Conservation (phyloP, 106 monocot species). For the Triglochin maritima region DNA sequence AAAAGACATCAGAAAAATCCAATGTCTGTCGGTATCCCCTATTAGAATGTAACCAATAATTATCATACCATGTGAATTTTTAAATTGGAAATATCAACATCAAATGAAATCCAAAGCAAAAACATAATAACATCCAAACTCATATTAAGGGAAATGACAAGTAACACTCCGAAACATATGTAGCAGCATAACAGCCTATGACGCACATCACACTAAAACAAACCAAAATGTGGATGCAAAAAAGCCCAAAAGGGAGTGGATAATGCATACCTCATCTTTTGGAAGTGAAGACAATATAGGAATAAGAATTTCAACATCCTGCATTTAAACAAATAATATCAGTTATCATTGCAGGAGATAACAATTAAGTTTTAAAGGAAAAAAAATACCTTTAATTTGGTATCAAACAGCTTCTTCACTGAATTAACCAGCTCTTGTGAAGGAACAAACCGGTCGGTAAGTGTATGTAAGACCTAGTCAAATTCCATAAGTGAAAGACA, state of each 20-base stretch:
- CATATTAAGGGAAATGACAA: too few species aligned
- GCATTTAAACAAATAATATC: slow-evolving; percentile 23
- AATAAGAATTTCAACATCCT: slow-evolving; percentile 81
- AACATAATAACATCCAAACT: too few species aligned
- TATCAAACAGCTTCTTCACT: slow-evolving; percentile 52
- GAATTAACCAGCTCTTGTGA: slow-evolving; percentile 60
- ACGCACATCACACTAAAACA: too few species aligned
- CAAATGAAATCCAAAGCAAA: too few species aligned
- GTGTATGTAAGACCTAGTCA: slow-evolving; percentile 68
- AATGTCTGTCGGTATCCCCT: too few species aligned
- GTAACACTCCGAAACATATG: too few species aligned
- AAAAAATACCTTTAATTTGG: slow-evolving; percentile 54
- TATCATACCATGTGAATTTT: too few species aligned
- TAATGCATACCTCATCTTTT: slow-evolving; percentile 70
- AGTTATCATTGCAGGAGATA: neutral
- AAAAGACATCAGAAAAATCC: too few species aligned
- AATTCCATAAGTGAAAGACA: neutral
- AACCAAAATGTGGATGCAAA: too few species aligned
- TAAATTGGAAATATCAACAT: too few species aligned
- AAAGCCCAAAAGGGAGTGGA: neutral
- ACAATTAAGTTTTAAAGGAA: neutral
- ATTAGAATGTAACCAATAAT: too few species aligned
- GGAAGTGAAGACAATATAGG: slow-evolving; percentile 65
- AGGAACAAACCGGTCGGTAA: slow-evolving; percentile 59
- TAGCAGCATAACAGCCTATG: too few species aligned